Evolutionary conservation across 345 rosid species (phyloP).

Genomic region (Citrus sp.): DNA sequence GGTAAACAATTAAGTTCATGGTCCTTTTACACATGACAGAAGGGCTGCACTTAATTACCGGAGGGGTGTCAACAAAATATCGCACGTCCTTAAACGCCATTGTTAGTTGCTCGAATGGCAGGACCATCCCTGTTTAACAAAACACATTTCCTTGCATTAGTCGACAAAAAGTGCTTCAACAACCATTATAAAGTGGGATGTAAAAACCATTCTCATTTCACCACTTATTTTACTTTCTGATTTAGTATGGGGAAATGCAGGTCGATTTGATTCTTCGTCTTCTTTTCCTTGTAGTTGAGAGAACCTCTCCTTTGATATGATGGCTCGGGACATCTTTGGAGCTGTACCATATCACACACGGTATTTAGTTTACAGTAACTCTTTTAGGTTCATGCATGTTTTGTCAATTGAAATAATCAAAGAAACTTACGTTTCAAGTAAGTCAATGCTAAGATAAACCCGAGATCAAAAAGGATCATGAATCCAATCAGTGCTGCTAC

Average conservation of each 20-base stretch:
- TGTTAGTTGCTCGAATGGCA: constrained; percentile 47
- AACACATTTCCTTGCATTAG: constrained; percentile 4
- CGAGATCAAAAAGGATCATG: constrained; percentile 46
- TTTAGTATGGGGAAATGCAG: not conserved
- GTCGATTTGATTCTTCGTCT: not conserved
- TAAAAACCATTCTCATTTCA: not conserved
- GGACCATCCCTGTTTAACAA: constrained; percentile 31
- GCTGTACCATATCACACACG: constrained; percentile 26
- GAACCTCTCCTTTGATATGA: constrained; percentile 35
- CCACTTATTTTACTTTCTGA: not conserved
- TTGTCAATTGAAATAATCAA: not conserved
- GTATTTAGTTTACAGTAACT: not conserved
- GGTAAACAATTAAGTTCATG: not conserved
- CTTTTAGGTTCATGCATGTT: not conserved
- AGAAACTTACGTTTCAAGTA: constrained; percentile 50
- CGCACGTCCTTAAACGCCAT: constrained; percentile 39
- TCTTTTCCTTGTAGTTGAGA: constrained; percentile 15
- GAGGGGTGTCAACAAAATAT: constrained; percentile 39
- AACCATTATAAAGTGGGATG: not conserved
- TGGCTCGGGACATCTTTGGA: constrained; percentile 43
- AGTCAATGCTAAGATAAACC: constrained; percentile 48
- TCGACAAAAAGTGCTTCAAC: constrained; percentile 5
- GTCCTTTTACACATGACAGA: not conserved
- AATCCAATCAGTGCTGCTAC: constrained; percentile 51
- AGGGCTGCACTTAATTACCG: constrained; percentile 27